Percentiles rank a stretch among this genome's conserved stretches.
Conservation (phyloP, 192 early-diverging fungal species). For the Chytriomyces confervae region DNA sequence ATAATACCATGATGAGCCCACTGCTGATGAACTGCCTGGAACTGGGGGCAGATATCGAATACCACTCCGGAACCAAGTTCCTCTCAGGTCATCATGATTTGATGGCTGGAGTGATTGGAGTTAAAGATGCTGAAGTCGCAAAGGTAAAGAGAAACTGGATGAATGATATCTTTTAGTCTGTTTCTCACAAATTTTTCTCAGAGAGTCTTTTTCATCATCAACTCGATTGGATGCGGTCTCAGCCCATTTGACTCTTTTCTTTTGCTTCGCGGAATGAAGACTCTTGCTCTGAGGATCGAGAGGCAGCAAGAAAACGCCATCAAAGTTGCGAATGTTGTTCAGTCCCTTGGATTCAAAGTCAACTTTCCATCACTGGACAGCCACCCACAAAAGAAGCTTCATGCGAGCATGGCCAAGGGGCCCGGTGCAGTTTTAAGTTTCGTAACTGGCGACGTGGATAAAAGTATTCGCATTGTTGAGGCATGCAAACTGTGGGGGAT, state of each 20-base stretch:
- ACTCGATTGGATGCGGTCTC: conserved; percentile 89
- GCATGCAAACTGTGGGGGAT: conserved; percentile 85
- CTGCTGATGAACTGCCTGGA: conserved; percentile 87
- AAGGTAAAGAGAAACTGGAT: conserved; percentile 56
- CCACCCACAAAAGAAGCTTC: conserved; percentile 86
- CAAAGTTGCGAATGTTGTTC: conserved; percentile 81
- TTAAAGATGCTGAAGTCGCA: conserved; percentile 70
- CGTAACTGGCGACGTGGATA: conserved; percentile 83
- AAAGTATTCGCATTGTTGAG: conserved; percentile 84
- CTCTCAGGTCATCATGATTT: conserved; percentile 96
- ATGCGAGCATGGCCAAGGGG: conserved; percentile 77
- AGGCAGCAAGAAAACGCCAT: conserved; percentile 85
- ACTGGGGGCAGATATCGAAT: conserved; percentile 91
- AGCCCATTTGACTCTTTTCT: conserved; percentile 94
- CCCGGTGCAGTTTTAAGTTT: conserved; percentile 95
- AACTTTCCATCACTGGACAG: conserved; percentile 84
- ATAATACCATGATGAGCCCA: conserved; percentile 99
- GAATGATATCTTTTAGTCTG: background rate
- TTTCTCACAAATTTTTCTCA: conserved; percentile 34
- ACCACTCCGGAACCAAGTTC: conserved; percentile 98
- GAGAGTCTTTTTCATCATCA: conserved; percentile 92
- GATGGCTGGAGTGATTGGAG: conserved; percentile 96
- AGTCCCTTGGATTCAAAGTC: conserved; percentile 81
- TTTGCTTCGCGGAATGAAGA: conserved; percentile 92
- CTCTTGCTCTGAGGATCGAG: conserved; percentile 95